Percentiles rank a stretch among this genome's conserved stretches.
Conservation (phyloP, 371 early-diverging fungal genomes). For the Mucor irregularis region DNA sequence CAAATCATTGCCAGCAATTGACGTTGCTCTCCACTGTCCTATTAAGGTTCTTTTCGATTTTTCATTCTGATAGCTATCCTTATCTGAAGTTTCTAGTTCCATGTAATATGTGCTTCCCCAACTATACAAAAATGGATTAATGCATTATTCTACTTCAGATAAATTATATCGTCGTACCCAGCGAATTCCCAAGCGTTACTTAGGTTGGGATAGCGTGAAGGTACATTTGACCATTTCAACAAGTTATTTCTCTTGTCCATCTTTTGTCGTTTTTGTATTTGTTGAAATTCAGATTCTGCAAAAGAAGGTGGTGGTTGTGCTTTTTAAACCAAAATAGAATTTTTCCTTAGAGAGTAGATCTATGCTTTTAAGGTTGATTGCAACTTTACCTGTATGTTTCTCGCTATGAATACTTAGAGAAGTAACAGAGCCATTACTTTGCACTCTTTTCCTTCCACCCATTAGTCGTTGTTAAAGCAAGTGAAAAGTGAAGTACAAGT, state of each 20-base stretch:
- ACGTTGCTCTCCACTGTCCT: slow-evolving; percentile 53
- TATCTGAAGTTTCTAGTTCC: slow-evolving; percentile 34
- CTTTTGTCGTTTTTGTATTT: slow-evolving; percentile 33
- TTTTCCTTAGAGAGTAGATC: no score
- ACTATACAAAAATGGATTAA: slow-evolving; percentile 8
- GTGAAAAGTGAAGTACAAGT: no score
- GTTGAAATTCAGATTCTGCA: slow-evolving; percentile 49
- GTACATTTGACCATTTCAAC: slow-evolving; percentile 37
- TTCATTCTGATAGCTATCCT: slow-evolving; percentile 13
- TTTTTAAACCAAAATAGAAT: no score
- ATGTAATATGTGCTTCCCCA: slow-evolving; percentile 52
- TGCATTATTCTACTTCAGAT: neutral
- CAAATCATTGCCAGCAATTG: slow-evolving; percentile 59
- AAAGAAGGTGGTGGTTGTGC: slow-evolving; percentile 38
- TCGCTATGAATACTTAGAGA: no score
- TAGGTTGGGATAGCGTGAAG: slow-evolving; percentile 39
- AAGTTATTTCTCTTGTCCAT: slow-evolving; percentile 12
- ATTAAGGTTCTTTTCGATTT: slow-evolving; percentile 19
- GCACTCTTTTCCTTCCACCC: no score
- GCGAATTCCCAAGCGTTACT: slow-evolving; percentile 48
- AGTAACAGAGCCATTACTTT: no score
- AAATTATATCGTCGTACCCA: slow-evolving; percentile 24
- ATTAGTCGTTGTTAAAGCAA: no score
- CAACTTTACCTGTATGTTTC: no score
- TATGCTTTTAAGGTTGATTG: no score